Evolutionary conservation across 768 basidiomycete genomes (phyloP).

Genomic region (Tylopilus sp.): DNA sequence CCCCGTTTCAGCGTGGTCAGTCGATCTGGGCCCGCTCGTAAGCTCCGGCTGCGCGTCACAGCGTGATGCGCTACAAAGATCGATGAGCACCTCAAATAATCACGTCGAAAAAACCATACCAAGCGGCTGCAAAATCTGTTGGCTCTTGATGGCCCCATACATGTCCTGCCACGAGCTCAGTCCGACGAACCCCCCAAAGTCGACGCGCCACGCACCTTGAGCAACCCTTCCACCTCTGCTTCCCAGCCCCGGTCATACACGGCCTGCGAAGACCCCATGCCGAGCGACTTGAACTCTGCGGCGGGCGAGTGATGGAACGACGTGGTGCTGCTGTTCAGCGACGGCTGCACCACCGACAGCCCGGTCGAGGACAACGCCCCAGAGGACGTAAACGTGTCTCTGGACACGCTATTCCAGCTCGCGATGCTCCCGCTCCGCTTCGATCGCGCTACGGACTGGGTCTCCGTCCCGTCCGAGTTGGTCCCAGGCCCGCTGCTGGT

Average conservation of each 20-base stretch:
- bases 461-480: slow-evolving; percentile 58
- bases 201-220: slow-evolving; percentile 58
- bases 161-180: slow-evolving; percentile 63
- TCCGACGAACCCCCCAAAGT: neutral
- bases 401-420: slow-evolving; percentile 79
- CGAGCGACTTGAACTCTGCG: slow-evolving; percentile 36
- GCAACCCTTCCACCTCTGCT: slow-evolving; percentile 74
- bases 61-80: slow-evolving; percentile 44
- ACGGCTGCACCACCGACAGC: slow-evolving; percentile 34
- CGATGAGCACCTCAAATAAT: slow-evolving; percentile 54
- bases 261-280: slow-evolving; percentile 33
- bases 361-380: slow-evolving; percentile 34
- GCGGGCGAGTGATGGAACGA: slow-evolving; percentile 55
- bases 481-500: slow-evolving; percentile 54
- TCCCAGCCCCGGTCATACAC: slow-evolving; percentile 77
- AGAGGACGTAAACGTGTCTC: slow-evolving; percentile 49
- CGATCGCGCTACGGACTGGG: slow-evolving; percentile 41
- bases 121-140: slow-evolving; percentile 85
- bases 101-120: slow-evolving; percentile 38
- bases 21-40: slow-evolving; percentile 68
- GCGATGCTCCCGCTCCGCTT: slow-evolving; percentile 82
- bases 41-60: slow-evolving; percentile 63
- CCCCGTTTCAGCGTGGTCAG: slow-evolving; percentile 80
- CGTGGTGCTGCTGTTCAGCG: slow-evolving; percentile 58
- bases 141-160: slow-evolving; percentile 86